Evolutionary conservation across 1,284 basidiomycete species (phyloP).

Genomic region (Leccinum fallax): DNA sequence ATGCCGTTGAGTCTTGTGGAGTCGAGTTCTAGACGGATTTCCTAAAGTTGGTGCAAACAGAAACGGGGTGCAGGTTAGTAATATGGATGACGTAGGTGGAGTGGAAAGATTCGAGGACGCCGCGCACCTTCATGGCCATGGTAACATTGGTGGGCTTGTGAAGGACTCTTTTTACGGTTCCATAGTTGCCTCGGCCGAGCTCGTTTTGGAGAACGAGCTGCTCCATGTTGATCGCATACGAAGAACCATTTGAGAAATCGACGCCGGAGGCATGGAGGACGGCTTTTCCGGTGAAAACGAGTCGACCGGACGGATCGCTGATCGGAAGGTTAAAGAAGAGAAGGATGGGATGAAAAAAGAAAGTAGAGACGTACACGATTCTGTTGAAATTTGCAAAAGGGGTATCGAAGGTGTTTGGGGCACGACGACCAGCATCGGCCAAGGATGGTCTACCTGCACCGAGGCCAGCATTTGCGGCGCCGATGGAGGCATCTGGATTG

Average conservation of each 20-base stretch:
- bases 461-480: slow-evolving; percentile 65
- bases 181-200: slow-evolving; percentile 95
- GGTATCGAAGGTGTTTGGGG: slow-evolving; percentile 57
- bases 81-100: slow-evolving; percentile 9
- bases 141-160: slow-evolving; percentile 93
- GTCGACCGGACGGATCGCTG: slow-evolving; percentile 91
- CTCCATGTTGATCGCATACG: slow-evolving; percentile 95
- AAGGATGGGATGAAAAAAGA: slow-evolving; percentile 4
- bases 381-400: slow-evolving; percentile 93
- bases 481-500: slow-evolving; percentile 46
- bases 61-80: slow-evolving; percentile 6
- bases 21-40: slow-evolving; percentile 98
- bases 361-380: slow-evolving; percentile 75
- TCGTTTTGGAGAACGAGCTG: slow-evolving; percentile 92
- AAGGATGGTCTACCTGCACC: slow-evolving; percentile 63
- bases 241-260: slow-evolving; percentile 92
- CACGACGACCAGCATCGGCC: slow-evolving; percentile 45
- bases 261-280: slow-evolving; percentile 92
- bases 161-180: slow-evolving; percentile 93
- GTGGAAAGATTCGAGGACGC: slow-evolving; percentile 4
- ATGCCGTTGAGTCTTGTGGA: slow-evolving; percentile 94
- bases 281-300: slow-evolving; percentile 94
- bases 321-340: slow-evolving; percentile 8
- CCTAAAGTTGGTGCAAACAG: slow-evolving; percentile 50
- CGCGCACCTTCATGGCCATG: slow-evolving; percentile 96